phyloP scores from a whole-genome alignment of 176 grass and related monocot species.

The Typha latifolia region DNA sequence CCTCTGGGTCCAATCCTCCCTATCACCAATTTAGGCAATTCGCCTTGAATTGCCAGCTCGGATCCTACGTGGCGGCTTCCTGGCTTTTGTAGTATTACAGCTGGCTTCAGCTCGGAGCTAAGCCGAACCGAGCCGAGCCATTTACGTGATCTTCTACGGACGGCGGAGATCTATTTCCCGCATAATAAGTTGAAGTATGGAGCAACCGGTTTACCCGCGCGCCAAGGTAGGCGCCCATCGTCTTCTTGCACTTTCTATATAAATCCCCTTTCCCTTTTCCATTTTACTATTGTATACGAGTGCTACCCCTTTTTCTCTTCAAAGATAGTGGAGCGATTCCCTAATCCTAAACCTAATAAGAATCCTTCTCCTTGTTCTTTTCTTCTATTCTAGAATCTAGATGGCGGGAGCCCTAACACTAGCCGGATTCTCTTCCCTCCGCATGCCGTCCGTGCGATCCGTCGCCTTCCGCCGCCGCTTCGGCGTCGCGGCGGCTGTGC shows the following conservation, averaged over 20 bases:
- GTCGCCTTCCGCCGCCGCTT: not conserved
- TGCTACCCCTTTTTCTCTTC: not conserved
- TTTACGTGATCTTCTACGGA: not conserved
- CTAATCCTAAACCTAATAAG: not conserved
- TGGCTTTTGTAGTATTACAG: too few species aligned
- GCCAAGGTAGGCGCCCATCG: not conserved
- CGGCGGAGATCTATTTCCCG: not conserved
- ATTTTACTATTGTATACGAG: not conserved
- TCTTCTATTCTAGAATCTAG: slow-evolving; percentile 1
- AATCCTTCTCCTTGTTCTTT: not conserved
- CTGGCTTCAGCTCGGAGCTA: not conserved
- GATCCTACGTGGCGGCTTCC: too few species aligned
- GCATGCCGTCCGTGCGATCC: not conserved
- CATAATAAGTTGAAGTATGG: not conserved
- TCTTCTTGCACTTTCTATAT: not conserved
- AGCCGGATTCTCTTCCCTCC: not conserved
- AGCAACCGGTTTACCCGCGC: not conserved
- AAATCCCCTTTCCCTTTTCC: not conserved
- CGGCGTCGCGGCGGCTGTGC: not conserved
- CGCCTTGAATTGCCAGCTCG: too few species aligned
- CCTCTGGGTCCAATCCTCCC: too few species aligned
- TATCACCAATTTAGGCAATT: too few species aligned
- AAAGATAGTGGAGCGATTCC: not conserved
- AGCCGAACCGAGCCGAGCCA: not conserved
- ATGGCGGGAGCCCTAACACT: slow-evolving; percentile 15